These are phyloP conservation scores for Fennellomyces sp. DNA, from an alignment of 371 early-diverging fungal genomes.

Conservation along the genomic window DNA sequence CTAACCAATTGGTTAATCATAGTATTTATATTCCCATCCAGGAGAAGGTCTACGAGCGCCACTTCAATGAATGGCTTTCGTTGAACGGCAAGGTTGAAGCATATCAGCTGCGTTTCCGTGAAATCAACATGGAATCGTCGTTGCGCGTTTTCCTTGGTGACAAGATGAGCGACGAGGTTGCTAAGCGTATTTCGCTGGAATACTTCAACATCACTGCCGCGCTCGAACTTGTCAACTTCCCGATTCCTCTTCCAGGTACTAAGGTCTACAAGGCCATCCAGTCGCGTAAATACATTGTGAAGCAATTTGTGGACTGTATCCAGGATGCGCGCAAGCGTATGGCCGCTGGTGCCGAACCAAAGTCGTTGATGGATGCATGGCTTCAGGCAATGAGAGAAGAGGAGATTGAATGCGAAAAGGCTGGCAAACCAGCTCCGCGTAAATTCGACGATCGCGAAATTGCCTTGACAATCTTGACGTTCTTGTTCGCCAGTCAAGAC, in stretches of 20 bases:
- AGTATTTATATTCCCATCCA: constrained; percentile 55
- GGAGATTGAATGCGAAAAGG: constrained; percentile 34
- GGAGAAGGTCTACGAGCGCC: constrained; percentile 47
- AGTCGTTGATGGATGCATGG: constrained; percentile 57
- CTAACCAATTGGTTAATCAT: neutral
- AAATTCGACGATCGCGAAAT: constrained; percentile 52
- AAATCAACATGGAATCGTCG: constrained; percentile 54
- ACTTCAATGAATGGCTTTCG: constrained; percentile 47
- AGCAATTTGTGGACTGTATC: constrained; percentile 47
- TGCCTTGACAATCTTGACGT: constrained; percentile 51
- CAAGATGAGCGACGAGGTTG: constrained; percentile 48
- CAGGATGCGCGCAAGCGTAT: constrained; percentile 45
- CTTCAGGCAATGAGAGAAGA: constrained; percentile 41
- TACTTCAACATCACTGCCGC: constrained; percentile 61
- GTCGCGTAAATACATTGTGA: constrained; percentile 55
- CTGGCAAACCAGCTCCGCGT: constrained; percentile 44
- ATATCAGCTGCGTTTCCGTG: constrained; percentile 54
- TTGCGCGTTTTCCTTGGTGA: constrained; percentile 57
- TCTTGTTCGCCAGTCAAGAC: constrained; percentile 56
- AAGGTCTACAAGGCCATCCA: constrained; percentile 58
- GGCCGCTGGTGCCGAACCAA: constrained; percentile 35
- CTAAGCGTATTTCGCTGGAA: constrained; percentile 44
- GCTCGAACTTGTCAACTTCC: constrained; percentile 59
- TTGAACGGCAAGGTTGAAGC: constrained; percentile 38
- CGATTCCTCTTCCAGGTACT: constrained; percentile 57